Conservation (phyloP, 768 basidiomycete species). For the Boletus insuetus region DNA sequence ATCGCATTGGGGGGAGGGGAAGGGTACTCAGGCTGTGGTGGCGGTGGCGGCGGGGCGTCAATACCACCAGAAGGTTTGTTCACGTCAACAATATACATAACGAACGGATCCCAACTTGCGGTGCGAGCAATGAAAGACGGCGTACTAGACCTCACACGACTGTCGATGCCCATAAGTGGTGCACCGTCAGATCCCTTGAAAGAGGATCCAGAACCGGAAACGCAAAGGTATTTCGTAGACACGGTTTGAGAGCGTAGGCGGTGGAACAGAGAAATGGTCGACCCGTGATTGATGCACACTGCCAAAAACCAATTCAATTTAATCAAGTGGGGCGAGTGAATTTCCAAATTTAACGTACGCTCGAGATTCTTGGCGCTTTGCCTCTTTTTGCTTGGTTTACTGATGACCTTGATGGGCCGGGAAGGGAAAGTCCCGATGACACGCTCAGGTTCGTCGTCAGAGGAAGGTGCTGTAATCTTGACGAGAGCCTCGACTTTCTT, state of each 20-base stretch:
- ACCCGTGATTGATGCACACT: slow-evolving; percentile 96
- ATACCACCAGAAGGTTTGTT: slow-evolving; percentile 76
- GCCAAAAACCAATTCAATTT: slow-evolving; percentile 12
- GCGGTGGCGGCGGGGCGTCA: slow-evolving; percentile 75
- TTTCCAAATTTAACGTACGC: slow-evolving; percentile 50
- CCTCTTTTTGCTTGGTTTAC: slow-evolving; percentile 96
- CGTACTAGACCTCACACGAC: slow-evolving; percentile 63
- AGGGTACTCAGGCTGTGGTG: slow-evolving; percentile 86
- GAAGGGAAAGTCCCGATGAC: slow-evolving; percentile 89
- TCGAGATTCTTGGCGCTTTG: slow-evolving; percentile 92
- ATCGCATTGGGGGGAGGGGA: slow-evolving; percentile 91
- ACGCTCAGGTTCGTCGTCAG: slow-evolving; percentile 78
- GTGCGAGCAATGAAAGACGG: slow-evolving; percentile 90
- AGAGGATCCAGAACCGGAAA: slow-evolving; percentile 88
- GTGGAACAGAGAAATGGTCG: slow-evolving; percentile 93
- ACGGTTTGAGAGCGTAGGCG: slow-evolving; percentile 94
- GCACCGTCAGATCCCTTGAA: slow-evolving; percentile 94
- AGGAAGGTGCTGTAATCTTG: slow-evolving; percentile 77
- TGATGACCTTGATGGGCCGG: slow-evolving; percentile 96
- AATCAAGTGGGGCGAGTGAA: slow-evolving; percentile 12
- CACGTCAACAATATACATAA: slow-evolving; percentile 97
- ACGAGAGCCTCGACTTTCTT: slow-evolving; percentile 94
- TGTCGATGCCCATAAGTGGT: slow-evolving; percentile 77
- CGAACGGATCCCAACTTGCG: slow-evolving; percentile 91
- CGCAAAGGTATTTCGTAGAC: slow-evolving; percentile 93